A percentile compares a stretch with the other conserved stretches of the same genome.
Conservation (phyloP, 192 early-diverging fungal species). For the Backusella morwellensis region DNA sequence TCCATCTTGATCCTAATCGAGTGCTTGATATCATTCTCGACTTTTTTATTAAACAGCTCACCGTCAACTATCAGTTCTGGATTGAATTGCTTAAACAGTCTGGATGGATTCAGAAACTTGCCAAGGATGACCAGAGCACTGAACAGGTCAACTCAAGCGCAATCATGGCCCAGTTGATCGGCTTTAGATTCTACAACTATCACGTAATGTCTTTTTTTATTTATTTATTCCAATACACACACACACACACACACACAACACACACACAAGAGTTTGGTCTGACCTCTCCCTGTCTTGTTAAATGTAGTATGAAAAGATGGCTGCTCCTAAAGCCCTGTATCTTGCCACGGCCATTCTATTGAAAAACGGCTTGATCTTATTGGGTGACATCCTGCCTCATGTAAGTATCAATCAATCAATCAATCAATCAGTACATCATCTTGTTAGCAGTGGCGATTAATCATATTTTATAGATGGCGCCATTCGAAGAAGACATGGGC, state of each 20-base stretch:
- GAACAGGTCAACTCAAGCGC: not conserved
- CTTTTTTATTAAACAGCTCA: slow-evolving; percentile 68
- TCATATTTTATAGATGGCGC: slow-evolving; percentile 34
- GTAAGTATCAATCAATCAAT: slow-evolving; percentile 32
- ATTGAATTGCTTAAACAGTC: slow-evolving; percentile 59
- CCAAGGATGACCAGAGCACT: not conserved
- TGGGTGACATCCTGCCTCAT: slow-evolving; percentile 69
- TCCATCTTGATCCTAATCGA: slow-evolving; percentile 84
- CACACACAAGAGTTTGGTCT: not conserved
- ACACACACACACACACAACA: not conserved
- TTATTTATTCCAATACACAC: too few species aligned
- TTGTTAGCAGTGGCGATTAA: too few species aligned
- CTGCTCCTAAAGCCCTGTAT: slow-evolving; percentile 47
- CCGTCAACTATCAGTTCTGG: slow-evolving; percentile 68
- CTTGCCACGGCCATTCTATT: slow-evolving; percentile 58
- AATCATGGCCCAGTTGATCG: slow-evolving; percentile 64
- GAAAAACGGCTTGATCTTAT: slow-evolving; percentile 41
- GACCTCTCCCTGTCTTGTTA: not conserved
- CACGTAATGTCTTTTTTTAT: slow-evolving; percentile 32
- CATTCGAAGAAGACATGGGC: slow-evolving; percentile 50
- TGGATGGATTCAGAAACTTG: slow-evolving; percentile 36
- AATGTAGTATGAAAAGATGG: slow-evolving; percentile 3
- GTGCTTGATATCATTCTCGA: slow-evolving; percentile 78
- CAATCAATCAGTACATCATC: too few species aligned
- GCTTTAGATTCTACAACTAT: slow-evolving; percentile 70